A percentile compares a stretch with the other conserved stretches of the same genome.
Evolutionary conservation across 169 alveolate genomes (phyloP).

Genomic region (Hammondia hammondi): DNA sequence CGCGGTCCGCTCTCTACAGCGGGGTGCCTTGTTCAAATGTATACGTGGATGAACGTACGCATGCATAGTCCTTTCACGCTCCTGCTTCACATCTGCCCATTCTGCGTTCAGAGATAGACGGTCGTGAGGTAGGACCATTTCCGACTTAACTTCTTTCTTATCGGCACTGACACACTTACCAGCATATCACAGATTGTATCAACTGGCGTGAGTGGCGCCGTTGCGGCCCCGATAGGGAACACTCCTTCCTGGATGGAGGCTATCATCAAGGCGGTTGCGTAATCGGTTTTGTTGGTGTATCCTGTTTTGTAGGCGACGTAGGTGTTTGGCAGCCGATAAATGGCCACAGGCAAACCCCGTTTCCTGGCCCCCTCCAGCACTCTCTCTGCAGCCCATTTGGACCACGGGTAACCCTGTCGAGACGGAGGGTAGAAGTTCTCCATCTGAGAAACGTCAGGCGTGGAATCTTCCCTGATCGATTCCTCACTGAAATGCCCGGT

Average conservation of each 20-base stretch:
- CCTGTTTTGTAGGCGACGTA: slow-evolving; percentile 79
- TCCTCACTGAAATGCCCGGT: slow-evolving; percentile 71
- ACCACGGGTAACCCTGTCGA: slow-evolving; percentile 81
- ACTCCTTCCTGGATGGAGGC: slow-evolving; percentile 77
- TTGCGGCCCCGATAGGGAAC: slow-evolving; percentile 79
- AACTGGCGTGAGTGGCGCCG: slow-evolving; percentile 82
- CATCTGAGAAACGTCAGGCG: slow-evolving; percentile 76
- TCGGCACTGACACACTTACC: slow-evolving; percentile 47
- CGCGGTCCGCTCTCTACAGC: too few species aligned
- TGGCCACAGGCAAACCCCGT: slow-evolving; percentile 75
- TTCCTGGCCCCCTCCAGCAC: slow-evolving; percentile 74
- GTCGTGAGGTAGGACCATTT: not conserved
- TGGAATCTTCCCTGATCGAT: slow-evolving; percentile 71
- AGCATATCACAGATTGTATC: slow-evolving; percentile 77
- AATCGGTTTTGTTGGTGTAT: slow-evolving; percentile 79
- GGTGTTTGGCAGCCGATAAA: slow-evolving; percentile 80
- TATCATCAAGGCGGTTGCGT: slow-evolving; percentile 78
- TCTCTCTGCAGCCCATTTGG: slow-evolving; percentile 81
- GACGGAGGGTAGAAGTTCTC: slow-evolving; percentile 75
- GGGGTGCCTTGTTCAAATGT: too few species aligned
- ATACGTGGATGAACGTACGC: too few species aligned
- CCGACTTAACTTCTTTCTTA: not conserved
- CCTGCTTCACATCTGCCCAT: not conserved
- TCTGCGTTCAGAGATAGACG: not conserved
- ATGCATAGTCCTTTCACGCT: too few species aligned